A percentile compares a stretch with the other conserved stretches of the same genome.
Conservation (phyloP, 2,329 filamentous ascomycete genomes). For the Aspergillus sp. region DNA sequence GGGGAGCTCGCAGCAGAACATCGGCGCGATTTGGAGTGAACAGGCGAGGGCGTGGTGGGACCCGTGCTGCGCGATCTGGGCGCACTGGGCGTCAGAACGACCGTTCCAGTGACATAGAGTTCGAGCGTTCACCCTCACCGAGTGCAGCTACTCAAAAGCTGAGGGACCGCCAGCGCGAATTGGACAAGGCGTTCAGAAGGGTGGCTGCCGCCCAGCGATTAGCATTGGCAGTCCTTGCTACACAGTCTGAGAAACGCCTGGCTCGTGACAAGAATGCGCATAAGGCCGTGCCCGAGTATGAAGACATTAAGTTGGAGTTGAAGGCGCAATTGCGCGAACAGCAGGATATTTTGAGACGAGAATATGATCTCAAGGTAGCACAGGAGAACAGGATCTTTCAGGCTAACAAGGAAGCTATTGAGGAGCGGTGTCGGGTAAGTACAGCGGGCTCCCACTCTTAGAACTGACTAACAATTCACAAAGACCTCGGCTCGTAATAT, state of each 20-base stretch:
- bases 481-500: constrained; percentile 29
- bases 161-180: constrained; percentile 42
- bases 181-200: constrained; percentile 43
- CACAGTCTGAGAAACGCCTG: constrained; percentile 38
- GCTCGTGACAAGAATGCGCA: constrained; percentile 43
- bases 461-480: background rate
- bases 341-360: constrained; percentile 28
- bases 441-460: background rate
- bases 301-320: constrained; percentile 35
- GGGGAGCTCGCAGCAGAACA: constrained; percentile 33
- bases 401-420: constrained; percentile 33
- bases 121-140: constrained; percentile 35
- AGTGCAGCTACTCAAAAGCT: constrained; percentile 38
- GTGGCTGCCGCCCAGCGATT: constrained; percentile 43
- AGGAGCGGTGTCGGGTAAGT: constrained; percentile 33
- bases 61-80: constrained; percentile 26
- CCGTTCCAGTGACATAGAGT: constrained; percentile 32
- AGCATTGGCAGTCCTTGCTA: constrained; percentile 40
- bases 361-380: constrained; percentile 35
- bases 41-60: constrained; percentile 30
- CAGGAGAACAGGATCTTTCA: constrained; percentile 29
- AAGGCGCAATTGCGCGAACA: constrained; percentile 26
- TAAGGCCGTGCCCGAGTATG: constrained; percentile 39
- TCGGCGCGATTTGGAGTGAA: constrained; percentile 21
- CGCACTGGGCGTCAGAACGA: constrained; percentile 24